Evolutionary conservation across 257 asterid species (phyloP), one percentile per base, ranked within the genome.

Genomic region (Cinchona pubescens): DNA sequence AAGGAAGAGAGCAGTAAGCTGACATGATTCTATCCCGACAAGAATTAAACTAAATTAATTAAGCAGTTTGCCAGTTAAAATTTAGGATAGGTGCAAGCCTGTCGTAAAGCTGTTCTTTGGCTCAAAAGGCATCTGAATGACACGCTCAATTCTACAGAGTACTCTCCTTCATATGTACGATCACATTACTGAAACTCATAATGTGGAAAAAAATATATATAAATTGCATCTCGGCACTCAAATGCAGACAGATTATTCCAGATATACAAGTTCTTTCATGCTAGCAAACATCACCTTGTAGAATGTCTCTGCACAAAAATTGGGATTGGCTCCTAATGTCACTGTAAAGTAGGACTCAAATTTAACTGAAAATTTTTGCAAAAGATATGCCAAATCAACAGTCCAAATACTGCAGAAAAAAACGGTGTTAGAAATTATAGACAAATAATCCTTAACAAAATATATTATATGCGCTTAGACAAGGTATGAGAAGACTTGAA

Each of bases 271-370:
- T 74, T 15, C 64, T 46, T 60, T 45, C 71, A 46, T 56, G 67
- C 72, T 71, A 71, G 64, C 30, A 53, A 38, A 75, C 45, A 40
- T 79, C 84, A 91, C 98, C 96, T 91, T 93, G 92, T 92, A 94
- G 86, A 84, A 94, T 51, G 91, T 82, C 96, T 92, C 99, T 55
- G 82, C 94, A 48, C 91, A 89, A 81, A 92, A 94, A 21, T 86
- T 90, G 63, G 99, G 99, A 85, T 94, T 94, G 69, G 97, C 97
- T 84, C 95, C 99, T 79, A 92, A 72, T 53, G 99, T 94, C 71
- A 94, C 97, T 45, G 99, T 94, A 75, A 90, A 90, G 86, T 94
- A 94, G 79, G 91, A 87, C n/a, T n/a, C n/a, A 82, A 94, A 94
- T 48, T 81, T 83, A 66, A 92, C 90, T 58, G 95, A 83, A 87